Percentiles rank a stretch among this genome's conserved stretches.
Conservation (phyloP, 1,139 yeast genomes). For the Zygotorulaspora mrakii region DNA sequence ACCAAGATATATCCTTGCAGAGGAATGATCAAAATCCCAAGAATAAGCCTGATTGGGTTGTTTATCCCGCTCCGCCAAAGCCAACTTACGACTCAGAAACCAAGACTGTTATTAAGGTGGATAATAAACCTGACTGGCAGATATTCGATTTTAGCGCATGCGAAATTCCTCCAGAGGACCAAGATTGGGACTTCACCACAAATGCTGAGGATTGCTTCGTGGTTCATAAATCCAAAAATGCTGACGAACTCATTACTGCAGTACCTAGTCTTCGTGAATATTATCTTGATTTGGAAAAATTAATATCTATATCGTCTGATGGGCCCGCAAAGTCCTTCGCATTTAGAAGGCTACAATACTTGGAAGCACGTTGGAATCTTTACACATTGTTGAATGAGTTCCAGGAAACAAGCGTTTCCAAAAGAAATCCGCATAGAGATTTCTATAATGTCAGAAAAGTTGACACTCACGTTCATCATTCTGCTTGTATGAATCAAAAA, state of each 20-base stretch:
- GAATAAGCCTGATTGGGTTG: conserved; percentile 61
- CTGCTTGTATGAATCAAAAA: conserved; percentile 98
- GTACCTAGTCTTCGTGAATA: conserved; percentile 80
- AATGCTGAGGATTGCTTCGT: conserved; percentile 69
- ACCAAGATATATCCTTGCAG: conserved; percentile 69
- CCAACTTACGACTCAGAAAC: conserved; percentile 81
- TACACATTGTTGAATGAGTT: conserved; percentile 84
- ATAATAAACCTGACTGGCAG: conserved; percentile 42
- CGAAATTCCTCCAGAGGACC: conserved; percentile 60
- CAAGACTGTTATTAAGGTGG: conserved; percentile 47
- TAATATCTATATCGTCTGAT: conserved; percentile 72
- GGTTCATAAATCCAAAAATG: conserved; percentile 44
- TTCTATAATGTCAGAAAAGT: conserved; percentile 97
- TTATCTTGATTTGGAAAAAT: conserved; percentile 72
- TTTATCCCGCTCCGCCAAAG: conserved; percentile 92
- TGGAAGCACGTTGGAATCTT: conserved; percentile 96
- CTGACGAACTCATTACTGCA: conserved; percentile 45
- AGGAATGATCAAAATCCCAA: conserved; percentile 77
- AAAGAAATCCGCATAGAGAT: conserved; percentile 88
- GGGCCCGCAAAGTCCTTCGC: conserved; percentile 99
- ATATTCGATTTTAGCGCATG: conserved; percentile 61
- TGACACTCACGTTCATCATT: conserved; percentile 97
- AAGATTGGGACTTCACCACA: conserved; percentile 45
- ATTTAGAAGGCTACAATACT: conserved; percentile 83
- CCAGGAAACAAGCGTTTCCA: conserved; percentile 85